Base-by-base conservation (phyloP, 495 filamentous ascomycete species). In the Rusavskia elegans region DNA sequence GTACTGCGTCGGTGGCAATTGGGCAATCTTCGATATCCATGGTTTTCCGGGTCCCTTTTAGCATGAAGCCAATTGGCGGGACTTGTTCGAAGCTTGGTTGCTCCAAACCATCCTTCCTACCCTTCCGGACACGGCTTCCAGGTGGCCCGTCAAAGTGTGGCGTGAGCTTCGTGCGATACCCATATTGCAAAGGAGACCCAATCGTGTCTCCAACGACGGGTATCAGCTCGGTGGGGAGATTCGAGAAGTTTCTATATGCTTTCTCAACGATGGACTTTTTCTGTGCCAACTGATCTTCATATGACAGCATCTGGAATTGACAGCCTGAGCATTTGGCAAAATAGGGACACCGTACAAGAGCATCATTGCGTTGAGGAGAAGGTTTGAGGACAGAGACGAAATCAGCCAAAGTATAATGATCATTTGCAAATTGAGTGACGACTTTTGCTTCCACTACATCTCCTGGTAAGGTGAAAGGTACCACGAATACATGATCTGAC, bases 1-100 rank as follows among this genome's bases (percentile, higher is more conserved):
- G 74, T 21, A 98, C 80, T 25, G 82, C 81, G 39, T 89, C 83
- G 6, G 92, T 97, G 25, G 85, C 92, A 57, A 98, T 88, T 5
- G 92, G 92, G 59, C 92, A 98, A 61, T 98, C 92, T 63, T 98
- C 92, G 52, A 98, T 95, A 64, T 98, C 92, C 48, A 98, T 65
- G 16, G 86, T 84, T 42, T 67, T 68, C 42, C 80, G 68, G 20
- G 72, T 76, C 17, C 82, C 82, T 64, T 96, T 96, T 49, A 72
- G 72, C 64, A 83, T 87, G 67, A 93, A 98, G n/a, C 92, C 92
- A 63, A 98, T 89, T 4, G 84, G 73, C 0, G 92, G 92, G 4
- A 82, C 71, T 50, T 73, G 62, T 53, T 71, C 67, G 38, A 65
- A 61, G 25, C 66, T 61, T 57, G 72, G 74, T 13, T 66, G 59